Percentiles rank a stretch among this genome's conserved stretches.
Conservation (phyloP, 2,329 filamentous ascomycete species). For the Verticillium longisporum region DNA sequence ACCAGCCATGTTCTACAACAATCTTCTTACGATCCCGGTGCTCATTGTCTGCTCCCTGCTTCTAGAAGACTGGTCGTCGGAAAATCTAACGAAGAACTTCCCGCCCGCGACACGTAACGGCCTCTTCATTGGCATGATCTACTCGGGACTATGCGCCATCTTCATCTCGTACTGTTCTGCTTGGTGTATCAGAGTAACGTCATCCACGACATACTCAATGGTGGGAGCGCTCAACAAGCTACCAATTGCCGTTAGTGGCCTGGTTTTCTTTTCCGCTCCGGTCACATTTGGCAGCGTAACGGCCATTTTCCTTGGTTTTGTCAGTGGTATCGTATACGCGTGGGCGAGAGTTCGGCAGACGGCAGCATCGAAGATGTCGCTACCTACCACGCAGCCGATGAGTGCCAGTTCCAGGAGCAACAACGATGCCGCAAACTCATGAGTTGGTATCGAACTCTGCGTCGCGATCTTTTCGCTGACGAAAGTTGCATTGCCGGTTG, state of each 20-base stretch:
- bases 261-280: constrained; percentile 92
- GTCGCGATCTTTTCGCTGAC: background rate
- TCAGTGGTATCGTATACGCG: constrained; percentile 87
- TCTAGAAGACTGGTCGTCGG: constrained; percentile 84
- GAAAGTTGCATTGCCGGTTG: background rate
- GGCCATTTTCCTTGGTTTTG: constrained; percentile 84
- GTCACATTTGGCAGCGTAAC: constrained; percentile 88
- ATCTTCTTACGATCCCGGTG: constrained; percentile 91
- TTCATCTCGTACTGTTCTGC: constrained; percentile 99
- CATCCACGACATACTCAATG: constrained; percentile 98
- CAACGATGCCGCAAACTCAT: constrained; percentile 70
- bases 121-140: constrained; percentile 81
- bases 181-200: constrained; percentile 97
- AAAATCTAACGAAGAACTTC: constrained; percentile 84
- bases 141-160: constrained; percentile 87
- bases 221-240: constrained; percentile 97
- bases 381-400: constrained; percentile 66
- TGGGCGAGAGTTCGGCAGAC: constrained; percentile 80
- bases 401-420: constrained; percentile 90
- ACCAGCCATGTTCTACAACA: constrained; percentile 99
- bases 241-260: constrained; percentile 83
- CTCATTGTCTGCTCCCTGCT: constrained; percentile 75
- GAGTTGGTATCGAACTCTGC: background rate
- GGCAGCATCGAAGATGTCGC: constrained; percentile 54
- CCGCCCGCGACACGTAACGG: constrained; percentile 71